Base-by-base conservation (phyloP, 148 eudicot species). In the Heliosperma pusillum region DNA sequence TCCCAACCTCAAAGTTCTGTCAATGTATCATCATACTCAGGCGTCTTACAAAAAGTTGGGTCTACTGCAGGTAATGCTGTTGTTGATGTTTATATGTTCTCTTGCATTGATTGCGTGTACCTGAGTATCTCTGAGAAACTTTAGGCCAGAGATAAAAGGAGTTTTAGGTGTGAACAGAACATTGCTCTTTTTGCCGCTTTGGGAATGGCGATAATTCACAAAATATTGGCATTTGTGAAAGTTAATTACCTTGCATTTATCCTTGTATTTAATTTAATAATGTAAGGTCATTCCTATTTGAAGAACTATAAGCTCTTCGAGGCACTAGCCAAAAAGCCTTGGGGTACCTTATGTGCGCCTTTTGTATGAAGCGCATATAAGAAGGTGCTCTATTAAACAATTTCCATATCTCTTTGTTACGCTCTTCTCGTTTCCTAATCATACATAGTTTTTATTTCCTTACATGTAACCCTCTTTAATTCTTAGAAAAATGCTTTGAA, bases 1-100 rank as follows among this genome's bases (percentile, higher is more conserved):
- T 77, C 78, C 30, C 86, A 78, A 40, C 88, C 93, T 53, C 84
- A 50, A 24, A 86, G 79, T 68, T 69, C 87, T 66, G 80, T 77
- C 45, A 82, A 69, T 75, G 81, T 76, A 74, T 82, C 83, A 77
- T 85, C 90, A 69, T 82, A 85, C 77, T 76, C 81, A 72, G 93
- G 93, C 71, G 98, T 92, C 70, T 81, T 92, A 63, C 89, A 90
- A 74, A 90, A 89, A 89, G 90, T 94, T 79, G 89, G 98, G 10
- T 87, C 92, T 76, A 96, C 86, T 56, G 97, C 98, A 74, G 98
- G 97, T 94, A 86, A 67, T 74, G 36, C 55, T 76, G 25, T 50
- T 50, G 55, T 50, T 50, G 55, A 30, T 62, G 55, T 66, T 76
- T 27, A 4, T 61, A 5, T 65, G 21, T 66, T 33, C 7, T 70